Evolutionary conservation across 768 basidiomycete genomes (phyloP).

Genomic region (Boletus subparvulus): DNA sequence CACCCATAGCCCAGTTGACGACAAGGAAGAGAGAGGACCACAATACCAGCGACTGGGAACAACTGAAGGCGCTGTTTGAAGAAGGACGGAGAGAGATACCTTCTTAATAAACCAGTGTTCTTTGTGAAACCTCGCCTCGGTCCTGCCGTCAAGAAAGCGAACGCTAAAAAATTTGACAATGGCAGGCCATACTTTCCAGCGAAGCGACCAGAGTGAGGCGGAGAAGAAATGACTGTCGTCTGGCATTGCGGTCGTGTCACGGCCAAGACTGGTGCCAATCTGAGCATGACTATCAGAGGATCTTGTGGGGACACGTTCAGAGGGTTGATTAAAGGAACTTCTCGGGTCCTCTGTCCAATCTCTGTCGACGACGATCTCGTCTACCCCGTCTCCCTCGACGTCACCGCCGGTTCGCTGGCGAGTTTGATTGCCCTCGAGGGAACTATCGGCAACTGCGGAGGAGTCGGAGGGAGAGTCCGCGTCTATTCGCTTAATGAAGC

Average conservation of each 20-base stretch:
- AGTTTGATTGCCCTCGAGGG: conserved; percentile 38
- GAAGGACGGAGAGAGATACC: conserved; percentile 21
- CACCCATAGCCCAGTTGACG: conserved; percentile 66
- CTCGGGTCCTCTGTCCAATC: conserved; percentile 62
- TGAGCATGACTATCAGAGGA: conserved; percentile 43
- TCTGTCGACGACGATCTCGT: conserved; percentile 77
- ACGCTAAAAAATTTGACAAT: conserved; percentile 58
- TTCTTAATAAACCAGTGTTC: conserved; percentile 77
- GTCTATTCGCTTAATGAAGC: conserved; percentile 53
- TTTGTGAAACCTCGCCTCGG: conserved; percentile 50
- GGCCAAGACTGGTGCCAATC: conserved; percentile 36
- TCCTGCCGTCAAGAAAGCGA: conserved; percentile 59
- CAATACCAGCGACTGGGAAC: conserved; percentile 48
- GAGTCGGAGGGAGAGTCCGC: conserved; percentile 58
- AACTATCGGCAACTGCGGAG: conserved; percentile 51
- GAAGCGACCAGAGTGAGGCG: conserved; percentile 42
- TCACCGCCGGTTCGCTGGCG: conserved; percentile 34
- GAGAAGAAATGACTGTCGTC: conserved; percentile 37
- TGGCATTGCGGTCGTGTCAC: conserved; percentile 34
- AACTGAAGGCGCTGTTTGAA: conserved; percentile 1
- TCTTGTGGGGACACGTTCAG: conserved; percentile 51
- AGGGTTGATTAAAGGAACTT: conserved; percentile 52
- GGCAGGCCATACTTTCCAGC: conserved; percentile 58
- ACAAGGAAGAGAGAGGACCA: conserved; percentile 66
- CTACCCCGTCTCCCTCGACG: conserved; percentile 43